Percentiles rank a stretch among this genome's conserved stretches.
Evolutionary conservation across 1,139 yeast genomes (phyloP).

Genomic region (Taphrina pruni): DNA sequence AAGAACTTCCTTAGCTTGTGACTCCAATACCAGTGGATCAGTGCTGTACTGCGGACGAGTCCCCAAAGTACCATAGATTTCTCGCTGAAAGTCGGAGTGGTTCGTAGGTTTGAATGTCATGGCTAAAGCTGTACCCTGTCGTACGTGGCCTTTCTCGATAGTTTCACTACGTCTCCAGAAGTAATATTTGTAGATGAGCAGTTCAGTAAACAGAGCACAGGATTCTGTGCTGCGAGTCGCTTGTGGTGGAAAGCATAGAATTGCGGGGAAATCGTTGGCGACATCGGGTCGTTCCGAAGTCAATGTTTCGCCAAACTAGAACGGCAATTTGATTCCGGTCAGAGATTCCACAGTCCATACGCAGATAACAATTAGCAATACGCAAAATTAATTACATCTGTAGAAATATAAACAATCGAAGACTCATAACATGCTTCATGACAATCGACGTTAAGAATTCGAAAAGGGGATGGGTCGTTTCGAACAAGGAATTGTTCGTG

Average conservation of each 20-base stretch:
- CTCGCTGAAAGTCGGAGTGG: slow-evolving; percentile 38
- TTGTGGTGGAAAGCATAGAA: background rate
- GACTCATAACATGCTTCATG: background rate
- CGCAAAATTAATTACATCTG: background rate
- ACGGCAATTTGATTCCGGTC: too few species aligned
- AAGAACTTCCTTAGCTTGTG: slow-evolving; percentile 35
- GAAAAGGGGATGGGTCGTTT: too few species aligned
- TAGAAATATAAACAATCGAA: background rate
- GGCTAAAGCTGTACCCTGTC: background rate
- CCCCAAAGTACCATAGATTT: slow-evolving; percentile 34
- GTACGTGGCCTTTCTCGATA: too few species aligned
- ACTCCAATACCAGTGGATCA: slow-evolving; percentile 31
- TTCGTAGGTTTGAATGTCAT: slow-evolving; percentile 25
- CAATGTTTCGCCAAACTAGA: too few species aligned
- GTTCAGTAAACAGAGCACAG: too few species aligned
- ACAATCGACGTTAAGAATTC: background rate
- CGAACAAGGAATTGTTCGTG: too few species aligned
- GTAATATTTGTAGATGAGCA: too few species aligned
- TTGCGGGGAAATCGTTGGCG: slow-evolving; percentile 2
- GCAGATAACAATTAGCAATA: too few species aligned
- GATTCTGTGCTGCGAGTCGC: too few species aligned
- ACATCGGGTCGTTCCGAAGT: background rate
- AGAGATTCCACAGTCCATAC: too few species aligned
- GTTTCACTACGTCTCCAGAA: too few species aligned
- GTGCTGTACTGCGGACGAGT: slow-evolving; percentile 27